Percentiles rank a stretch among this genome's conserved stretches.
These are phyloP conservation scores for Lathyrus sativus DNA, from an alignment of 306 rosid genomes.

Conservation along the genomic window DNA sequence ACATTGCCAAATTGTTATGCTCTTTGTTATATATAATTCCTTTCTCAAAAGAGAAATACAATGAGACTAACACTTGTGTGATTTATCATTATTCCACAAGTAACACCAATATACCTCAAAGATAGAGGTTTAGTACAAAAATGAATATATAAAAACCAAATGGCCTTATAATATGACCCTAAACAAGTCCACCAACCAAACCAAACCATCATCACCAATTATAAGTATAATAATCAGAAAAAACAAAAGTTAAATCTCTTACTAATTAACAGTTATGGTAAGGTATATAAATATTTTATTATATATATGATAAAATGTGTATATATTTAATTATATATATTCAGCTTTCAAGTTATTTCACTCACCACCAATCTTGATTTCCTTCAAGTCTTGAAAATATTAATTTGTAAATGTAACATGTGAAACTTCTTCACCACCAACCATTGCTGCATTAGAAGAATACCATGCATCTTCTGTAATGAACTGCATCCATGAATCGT, in stretches of 20 bases:
- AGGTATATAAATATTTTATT: conserved; percentile 36
- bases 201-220: conserved; percentile 49
- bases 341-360: conserved; percentile 58
- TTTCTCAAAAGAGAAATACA: conserved; percentile 13
- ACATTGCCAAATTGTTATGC: not conserved
- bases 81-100: conserved; percentile 46
- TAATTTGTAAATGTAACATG: conserved; percentile 72
- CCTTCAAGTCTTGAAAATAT: conserved; percentile 34
- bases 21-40: conserved; percentile 17
- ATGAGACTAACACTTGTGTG: conserved; percentile 38
- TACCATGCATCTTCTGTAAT: conserved; percentile 92
- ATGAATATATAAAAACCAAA: conserved; percentile 45
- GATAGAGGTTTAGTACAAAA: conserved; percentile 53
- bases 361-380: conserved; percentile 50
- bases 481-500: conserved; percentile 97
- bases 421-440: conserved; percentile 61
- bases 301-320: conserved; percentile 25
- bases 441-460: conserved; percentile 55
- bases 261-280: conserved; percentile 42
- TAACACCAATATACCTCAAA: conserved; percentile 53
- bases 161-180: conserved; percentile 48
- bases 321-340: conserved; percentile 27
- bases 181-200: conserved; percentile 54
- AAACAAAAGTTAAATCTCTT: conserved; percentile 36
- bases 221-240: conserved; percentile 45